Evolutionary conservation across 345 rosid genomes (phyloP).

Genomic region (Citrus hindsii): DNA sequence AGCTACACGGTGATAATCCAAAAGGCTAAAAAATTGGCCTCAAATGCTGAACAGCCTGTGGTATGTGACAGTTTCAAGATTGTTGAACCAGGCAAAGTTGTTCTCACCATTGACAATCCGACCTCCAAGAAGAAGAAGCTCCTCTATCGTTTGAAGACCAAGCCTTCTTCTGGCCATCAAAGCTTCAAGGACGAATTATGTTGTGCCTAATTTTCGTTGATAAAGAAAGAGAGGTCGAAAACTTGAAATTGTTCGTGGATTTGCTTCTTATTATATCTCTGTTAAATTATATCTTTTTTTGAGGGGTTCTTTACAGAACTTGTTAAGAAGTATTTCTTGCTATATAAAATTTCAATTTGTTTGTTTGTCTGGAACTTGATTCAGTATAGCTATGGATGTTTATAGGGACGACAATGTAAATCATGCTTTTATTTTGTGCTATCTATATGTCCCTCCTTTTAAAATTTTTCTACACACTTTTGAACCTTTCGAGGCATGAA

Average conservation of each 20-base stretch:
- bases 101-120: conserved; percentile 68
- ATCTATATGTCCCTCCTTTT: not conserved
- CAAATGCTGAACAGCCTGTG: conserved; percentile 48
- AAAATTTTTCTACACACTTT: not conserved
- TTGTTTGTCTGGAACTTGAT: not conserved
- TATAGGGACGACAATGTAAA: too few relatives aligned
- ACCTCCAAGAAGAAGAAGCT: conserved; percentile 85
- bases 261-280: not conserved
- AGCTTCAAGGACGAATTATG: not conserved
- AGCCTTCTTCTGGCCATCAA: conserved; percentile 24
- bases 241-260: not conserved
- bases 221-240: not conserved
- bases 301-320: not conserved
- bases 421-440: not conserved
- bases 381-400: not conserved
- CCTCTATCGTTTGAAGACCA: conserved; percentile 74
- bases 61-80: conserved; percentile 59
- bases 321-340: not conserved
- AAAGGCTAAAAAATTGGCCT: conserved; percentile 47
- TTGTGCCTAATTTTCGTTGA: not conserved
- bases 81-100: conserved; percentile 64
- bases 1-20: conserved; percentile 73
- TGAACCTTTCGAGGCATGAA: conserved; percentile 5
- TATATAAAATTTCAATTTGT: not conserved
- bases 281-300: not conserved